phyloP scores from a whole-genome alignment of 306 rosid genomes.

The Cajanus cajan region DNA sequence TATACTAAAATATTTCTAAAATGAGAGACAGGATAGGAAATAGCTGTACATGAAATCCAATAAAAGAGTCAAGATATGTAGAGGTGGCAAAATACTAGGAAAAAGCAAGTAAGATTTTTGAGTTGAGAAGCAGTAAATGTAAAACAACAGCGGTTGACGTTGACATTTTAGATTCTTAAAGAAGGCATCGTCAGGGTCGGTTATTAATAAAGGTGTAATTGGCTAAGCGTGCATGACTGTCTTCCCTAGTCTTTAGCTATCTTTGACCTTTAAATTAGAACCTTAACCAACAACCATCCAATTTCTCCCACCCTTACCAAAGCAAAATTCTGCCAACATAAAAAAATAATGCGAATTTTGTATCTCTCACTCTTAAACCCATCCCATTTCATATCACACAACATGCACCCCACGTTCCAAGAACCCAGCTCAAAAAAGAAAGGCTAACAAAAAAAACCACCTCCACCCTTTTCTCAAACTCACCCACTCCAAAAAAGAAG shows the following conservation, averaged over 20 bases:
- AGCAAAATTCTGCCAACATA: slow-evolving; percentile 16
- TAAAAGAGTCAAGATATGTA: not conserved
- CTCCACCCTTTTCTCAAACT: slow-evolving; percentile 51
- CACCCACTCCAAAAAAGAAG: slow-evolving; percentile 24
- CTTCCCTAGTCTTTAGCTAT: slow-evolving; percentile 44
- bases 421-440: slow-evolving; percentile 36
- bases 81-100: not conserved
- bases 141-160: not conserved
- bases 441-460: slow-evolving; percentile 38
- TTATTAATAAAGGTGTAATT: not conserved
- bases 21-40: not conserved
- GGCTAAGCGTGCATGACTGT: slow-evolving; percentile 34
- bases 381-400: slow-evolving; percentile 31
- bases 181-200: not conserved
- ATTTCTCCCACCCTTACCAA: not conserved
- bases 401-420: slow-evolving; percentile 85
- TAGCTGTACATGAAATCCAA: not conserved
- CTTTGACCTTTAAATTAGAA: slow-evolving; percentile 55
- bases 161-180: not conserved
- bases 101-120: not conserved
- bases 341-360: slow-evolving; percentile 14
- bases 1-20: too few species aligned
- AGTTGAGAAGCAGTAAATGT: not conserved
- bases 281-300: slow-evolving; percentile 65
- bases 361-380: slow-evolving; percentile 35